Evolutionary conservation across 805 yeast species (phyloP), one percentile per base, ranked within the genome.

Genomic region (Metschnikowia sp.): DNA sequence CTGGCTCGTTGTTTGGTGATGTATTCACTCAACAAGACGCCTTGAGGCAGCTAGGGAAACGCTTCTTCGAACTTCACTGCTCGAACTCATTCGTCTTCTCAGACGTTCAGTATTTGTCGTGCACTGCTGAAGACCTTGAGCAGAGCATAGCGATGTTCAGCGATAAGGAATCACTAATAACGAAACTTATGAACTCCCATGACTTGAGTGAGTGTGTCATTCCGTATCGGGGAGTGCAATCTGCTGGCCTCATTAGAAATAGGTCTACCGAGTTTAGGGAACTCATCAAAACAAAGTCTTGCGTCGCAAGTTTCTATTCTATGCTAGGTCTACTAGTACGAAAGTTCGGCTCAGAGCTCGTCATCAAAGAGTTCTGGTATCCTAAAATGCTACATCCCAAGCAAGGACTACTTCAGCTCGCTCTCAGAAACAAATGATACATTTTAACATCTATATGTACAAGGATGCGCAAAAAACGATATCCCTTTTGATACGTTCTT

Each of bases 381-480:
- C 50, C 45, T 8, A 52, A 50, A 31, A 42, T 55, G 22, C 46
- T 51, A 18, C 49, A 46, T 15, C 46, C 54, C 13, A 49, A 44
- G 10, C 41, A 48, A 2, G 76, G 77, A 8, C 58, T 72, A 28
- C 50, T 70, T 28, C 57, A 58, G 13, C 51, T 59, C 19, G 50
- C 57, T 42, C 33, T 50, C 26, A 50, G 39, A 11, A 36, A 13
- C 36, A 37, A 47, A 35, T 29, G 36, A 43, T 31, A 42, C 9
- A 29, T 31, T 15, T 8, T 12, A 13, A 22, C 32, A 13, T 13
- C 53, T 75, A 91, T 55, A 92, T 71, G 63, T 94, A 94, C 50
- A 94, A 77, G 48, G 96, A 87, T 4, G 98, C 97, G 64, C 98
- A 94, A 68, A 94, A 94, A 0, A 94, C 98, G 57, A 94, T 94